Conservation (phyloP, 176 grass and related monocot species). For the Oryza meyeriana region DNA sequence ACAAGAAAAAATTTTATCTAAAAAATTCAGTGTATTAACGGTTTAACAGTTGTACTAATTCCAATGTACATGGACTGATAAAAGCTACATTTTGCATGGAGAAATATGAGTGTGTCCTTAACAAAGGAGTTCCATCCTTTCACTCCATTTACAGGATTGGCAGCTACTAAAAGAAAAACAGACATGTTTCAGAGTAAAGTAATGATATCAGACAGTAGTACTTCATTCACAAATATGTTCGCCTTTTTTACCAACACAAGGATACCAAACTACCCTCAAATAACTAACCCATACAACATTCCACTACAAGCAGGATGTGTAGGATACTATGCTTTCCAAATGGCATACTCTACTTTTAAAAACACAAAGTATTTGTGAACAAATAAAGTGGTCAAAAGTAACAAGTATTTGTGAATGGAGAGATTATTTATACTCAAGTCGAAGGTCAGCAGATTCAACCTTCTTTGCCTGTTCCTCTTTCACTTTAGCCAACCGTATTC, state of each 20-base stretch:
- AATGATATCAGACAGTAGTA: not conserved
- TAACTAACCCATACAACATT: not conserved
- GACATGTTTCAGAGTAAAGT: too few species aligned
- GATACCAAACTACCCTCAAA: not conserved
- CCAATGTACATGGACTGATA: not conserved
- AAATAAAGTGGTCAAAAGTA: not conserved
- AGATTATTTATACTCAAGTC: slow-evolving; percentile 8
- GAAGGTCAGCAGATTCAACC: slow-evolving; percentile 39
- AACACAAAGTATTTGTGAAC: too few species aligned
- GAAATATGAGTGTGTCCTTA: not conserved
- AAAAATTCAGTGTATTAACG: not conserved
- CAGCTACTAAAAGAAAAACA: too few species aligned
- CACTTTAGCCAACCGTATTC: slow-evolving; percentile 70
- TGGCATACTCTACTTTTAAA: not conserved
- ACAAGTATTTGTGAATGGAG: not conserved
- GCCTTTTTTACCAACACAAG: too few species aligned
- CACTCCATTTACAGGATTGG: too few species aligned
- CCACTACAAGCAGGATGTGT: not conserved
- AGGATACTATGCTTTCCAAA: too few species aligned
- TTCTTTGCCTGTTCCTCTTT: slow-evolving; percentile 87
- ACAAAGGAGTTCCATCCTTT: too few species aligned
- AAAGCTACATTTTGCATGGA: too few species aligned
- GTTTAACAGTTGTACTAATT: not conserved
- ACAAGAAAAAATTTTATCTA: not conserved
- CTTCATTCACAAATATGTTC: not conserved